phyloP scores from a whole-genome alignment of 768 basidiomycete species.

The Glaciozyma antarctica region DNA sequence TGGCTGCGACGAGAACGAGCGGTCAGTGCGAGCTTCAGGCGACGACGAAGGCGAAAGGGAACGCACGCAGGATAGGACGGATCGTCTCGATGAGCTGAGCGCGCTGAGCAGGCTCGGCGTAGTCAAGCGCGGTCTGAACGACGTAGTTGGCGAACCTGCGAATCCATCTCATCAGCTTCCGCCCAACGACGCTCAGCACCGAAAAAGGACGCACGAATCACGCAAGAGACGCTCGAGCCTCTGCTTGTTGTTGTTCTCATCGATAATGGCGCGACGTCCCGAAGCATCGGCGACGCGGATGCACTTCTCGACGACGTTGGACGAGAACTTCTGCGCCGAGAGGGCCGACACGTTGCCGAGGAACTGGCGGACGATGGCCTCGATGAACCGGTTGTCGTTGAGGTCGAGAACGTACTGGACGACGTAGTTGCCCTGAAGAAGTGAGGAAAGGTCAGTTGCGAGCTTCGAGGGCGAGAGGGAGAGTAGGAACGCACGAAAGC shows the following conservation, averaged over 20 bases:
- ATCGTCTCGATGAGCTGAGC: slow-evolving; percentile 82
- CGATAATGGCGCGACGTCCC: slow-evolving; percentile 87
- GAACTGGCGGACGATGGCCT: slow-evolving; percentile 94
- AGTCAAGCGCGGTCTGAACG: slow-evolving; percentile 83
- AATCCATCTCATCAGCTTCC: slow-evolving; percentile 29
- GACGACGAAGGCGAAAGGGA: background rate
- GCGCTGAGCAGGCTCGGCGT: slow-evolving; percentile 88
- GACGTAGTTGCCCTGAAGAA: slow-evolving; percentile 63
- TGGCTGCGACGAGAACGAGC: slow-evolving; percentile 39
- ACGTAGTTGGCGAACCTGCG: slow-evolving; percentile 34
- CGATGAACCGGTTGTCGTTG: slow-evolving; percentile 96
- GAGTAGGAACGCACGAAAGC: slow-evolving; percentile 46
- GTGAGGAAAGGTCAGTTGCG: slow-evolving; percentile 30
- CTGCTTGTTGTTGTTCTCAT: slow-evolving; percentile 86
- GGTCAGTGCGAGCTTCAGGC: background rate
- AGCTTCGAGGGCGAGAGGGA: background rate
- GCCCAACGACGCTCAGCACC: slow-evolving; percentile 72
- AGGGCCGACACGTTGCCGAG: slow-evolving; percentile 93
- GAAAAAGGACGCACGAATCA: slow-evolving; percentile 79
- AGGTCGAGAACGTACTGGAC: slow-evolving; percentile 97
- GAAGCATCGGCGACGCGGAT: slow-evolving; percentile 92
- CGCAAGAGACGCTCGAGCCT: slow-evolving; percentile 89
- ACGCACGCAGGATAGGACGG: slow-evolving; percentile 71
- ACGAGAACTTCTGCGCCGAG: slow-evolving; percentile 98
- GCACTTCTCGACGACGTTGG: slow-evolving; percentile 64